Evolutionary conservation across 352 stramenopile genomes (phyloP).

Genomic region (Discostella stelligera): DNA sequence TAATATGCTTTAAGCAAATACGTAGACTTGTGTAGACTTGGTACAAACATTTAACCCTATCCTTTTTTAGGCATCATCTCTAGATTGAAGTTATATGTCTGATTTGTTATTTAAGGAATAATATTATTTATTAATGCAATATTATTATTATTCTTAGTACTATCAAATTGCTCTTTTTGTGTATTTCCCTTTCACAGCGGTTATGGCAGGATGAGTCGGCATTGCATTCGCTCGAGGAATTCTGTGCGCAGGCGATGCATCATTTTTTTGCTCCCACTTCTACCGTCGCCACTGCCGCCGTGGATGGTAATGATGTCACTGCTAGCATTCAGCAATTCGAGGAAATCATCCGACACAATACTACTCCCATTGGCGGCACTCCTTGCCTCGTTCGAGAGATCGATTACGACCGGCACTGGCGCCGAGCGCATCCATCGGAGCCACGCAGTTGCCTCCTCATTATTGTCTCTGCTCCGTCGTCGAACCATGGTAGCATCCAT

Average conservation of each 20-base stretch:
- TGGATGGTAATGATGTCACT: not conserved
- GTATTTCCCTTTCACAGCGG: no score
- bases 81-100: no score
- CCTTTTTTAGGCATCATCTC: no score
- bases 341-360: constrained; percentile 51
- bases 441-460: constrained; percentile 58
- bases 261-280: not conserved
- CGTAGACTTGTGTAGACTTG: no score
- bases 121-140: no score
- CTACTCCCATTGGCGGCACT: constrained; percentile 46
- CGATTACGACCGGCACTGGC: constrained; percentile 57
- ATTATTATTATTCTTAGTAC: no score
- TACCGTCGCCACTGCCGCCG: not conserved
- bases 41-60: no score
- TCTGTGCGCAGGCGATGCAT: constrained; percentile 46
- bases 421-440: constrained; percentile 65
- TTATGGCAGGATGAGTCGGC: constrained; percentile 59
- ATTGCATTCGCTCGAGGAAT: constrained; percentile 62
- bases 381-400: constrained; percentile 52
- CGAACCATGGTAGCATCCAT: no score
- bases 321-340: constrained; percentile 34
- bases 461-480: constrained; percentile 11
- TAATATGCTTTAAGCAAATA: no score
- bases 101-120: no score
- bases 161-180: no score